Base-by-base conservation (phyloP, 306 rosid species). In the Quercus parvula region DNA sequence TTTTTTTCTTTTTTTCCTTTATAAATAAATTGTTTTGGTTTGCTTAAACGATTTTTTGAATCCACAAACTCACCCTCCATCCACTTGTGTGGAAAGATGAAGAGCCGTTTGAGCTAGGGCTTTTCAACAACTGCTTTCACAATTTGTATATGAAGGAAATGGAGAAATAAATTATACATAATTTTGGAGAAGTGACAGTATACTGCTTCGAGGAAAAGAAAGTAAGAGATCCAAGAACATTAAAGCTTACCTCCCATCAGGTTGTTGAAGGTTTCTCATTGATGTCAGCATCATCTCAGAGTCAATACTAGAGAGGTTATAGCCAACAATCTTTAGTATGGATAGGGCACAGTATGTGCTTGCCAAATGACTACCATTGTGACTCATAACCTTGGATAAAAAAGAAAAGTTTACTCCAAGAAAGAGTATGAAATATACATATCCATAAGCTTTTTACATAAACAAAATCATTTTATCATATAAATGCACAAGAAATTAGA, bases 181-280 rank as follows among this genome's bases (percentile, higher is more conserved):
- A 28, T 64, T 64, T 12, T 31, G 71, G 22, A 64, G 6, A 63
- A 64, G 52, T 35, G 5, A 10, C 52, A 67, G 3, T 31, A 8
- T 14, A 33, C 27, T 28, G 79, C 25, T 73, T 61, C 22, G 17
- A 8, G 15, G 51, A 70, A 11, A 44, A 66, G 28, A 69, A 20
- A 27, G 33, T 56, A 64, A 71, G 0, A 6, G 61, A 24, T 72
- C 59, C 14, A 64, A 10, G 22, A 70, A 69, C 74, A 70, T 41
- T 70, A 73, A 87, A 73, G 64, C 72, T 25, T 83, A 95, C 99
- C 98, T 91, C 79, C 98, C 99, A 91, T 93, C 99, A 27, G 97
- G 92, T 83, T 91, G 97, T 84, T 95, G 99, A 85, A 95, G 99
- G 67, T 84, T 95, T 82, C 89, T 85, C 97, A 95, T 89, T 30